phyloP scores from a whole-genome alignment of 192 early-diverging fungal genomes.

The Dissophora globulifera region DNA sequence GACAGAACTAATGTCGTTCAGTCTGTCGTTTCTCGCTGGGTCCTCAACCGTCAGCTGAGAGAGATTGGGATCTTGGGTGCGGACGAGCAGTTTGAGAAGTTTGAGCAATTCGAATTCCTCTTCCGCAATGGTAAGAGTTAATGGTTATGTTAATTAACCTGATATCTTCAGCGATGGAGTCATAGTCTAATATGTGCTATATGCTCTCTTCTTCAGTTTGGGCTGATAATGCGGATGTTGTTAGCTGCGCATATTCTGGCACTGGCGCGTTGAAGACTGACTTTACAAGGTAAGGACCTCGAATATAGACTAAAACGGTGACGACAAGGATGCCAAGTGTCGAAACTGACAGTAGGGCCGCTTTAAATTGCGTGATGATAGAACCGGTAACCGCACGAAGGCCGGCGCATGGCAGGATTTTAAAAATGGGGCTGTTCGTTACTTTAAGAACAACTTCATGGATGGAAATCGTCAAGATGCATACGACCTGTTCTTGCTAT shows the following conservation, averaged over 20 bases:
- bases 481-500: constrained; percentile 85
- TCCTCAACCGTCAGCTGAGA: constrained; percentile 80
- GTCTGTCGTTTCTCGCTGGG: constrained; percentile 81
- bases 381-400: constrained; percentile 91
- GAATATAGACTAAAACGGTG: neutral
- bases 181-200: too few relatives aligned
- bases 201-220: constrained; percentile 74
- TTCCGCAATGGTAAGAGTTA: constrained; percentile 79
- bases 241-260: constrained; percentile 92
- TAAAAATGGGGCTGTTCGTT: constrained; percentile 84
- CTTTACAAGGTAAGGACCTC: constrained; percentile 76
- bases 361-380: constrained; percentile 9
- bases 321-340: neutral
- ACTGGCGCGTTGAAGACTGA: constrained; percentile 99
- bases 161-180: too few relatives aligned
- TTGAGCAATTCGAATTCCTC: constrained; percentile 70
- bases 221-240: constrained; percentile 97
- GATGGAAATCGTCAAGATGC: constrained; percentile 92
- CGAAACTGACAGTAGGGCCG: neutral
- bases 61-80: constrained; percentile 71
- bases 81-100: constrained; percentile 71
- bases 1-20: constrained; percentile 99
- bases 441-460: constrained; percentile 94
- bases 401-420: constrained; percentile 85
- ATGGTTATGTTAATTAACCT: neutral